These are phyloP conservation scores for Leishmania braziliensis DNA, from an alignment of 208 protist genomes.

Conservation along the genomic window DNA sequence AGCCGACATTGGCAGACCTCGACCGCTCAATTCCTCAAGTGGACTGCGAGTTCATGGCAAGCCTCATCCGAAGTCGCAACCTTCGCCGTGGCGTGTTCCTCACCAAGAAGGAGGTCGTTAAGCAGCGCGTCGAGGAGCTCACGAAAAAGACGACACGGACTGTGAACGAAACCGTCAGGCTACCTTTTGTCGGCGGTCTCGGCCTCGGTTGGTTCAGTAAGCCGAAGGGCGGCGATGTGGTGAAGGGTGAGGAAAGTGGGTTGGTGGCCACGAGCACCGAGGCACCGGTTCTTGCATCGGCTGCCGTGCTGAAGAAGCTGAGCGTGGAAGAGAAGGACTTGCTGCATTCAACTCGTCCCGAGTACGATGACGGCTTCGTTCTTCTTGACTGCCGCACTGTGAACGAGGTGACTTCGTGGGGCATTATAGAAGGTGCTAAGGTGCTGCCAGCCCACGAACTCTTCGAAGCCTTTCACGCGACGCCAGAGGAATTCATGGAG, in stretches of 20 bases:
- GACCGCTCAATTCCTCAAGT: slow-evolving; percentile 84
- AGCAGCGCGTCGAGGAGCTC: slow-evolving; percentile 48
- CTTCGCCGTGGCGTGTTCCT: slow-evolving; percentile 55
- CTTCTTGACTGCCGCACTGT: slow-evolving; percentile 84
- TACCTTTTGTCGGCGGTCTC: slow-evolving; percentile 45
- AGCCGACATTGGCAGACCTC: slow-evolving; percentile 72
- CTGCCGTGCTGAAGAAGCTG: slow-evolving; percentile 47
- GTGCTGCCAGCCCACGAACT: slow-evolving; percentile 83
- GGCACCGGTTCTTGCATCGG: slow-evolving; percentile 40
- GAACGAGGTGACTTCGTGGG: slow-evolving; percentile 85
- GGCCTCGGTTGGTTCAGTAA: slow-evolving; percentile 24
- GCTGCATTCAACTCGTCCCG: slow-evolving; percentile 53
- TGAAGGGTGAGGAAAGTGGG: slow-evolving; percentile 21
- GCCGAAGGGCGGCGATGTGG: slow-evolving; percentile 9
- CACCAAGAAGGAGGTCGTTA: slow-evolving; percentile 43
- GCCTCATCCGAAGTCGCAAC: slow-evolving; percentile 66
- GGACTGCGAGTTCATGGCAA: slow-evolving; percentile 77
- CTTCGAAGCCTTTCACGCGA: slow-evolving; percentile 82
- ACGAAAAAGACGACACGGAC: slow-evolving; percentile 40
- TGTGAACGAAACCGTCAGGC: slow-evolving; percentile 37
- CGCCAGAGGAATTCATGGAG: slow-evolving; percentile 65
- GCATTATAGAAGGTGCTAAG: slow-evolving; percentile 84
- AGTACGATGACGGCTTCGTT: slow-evolving; percentile 82
- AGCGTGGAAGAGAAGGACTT: slow-evolving; percentile 52
- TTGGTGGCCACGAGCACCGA: slow-evolving; percentile 40